Evolutionary conservation across 208 protist species (phyloP).

Genomic region (Leishmania turanica): DNA sequence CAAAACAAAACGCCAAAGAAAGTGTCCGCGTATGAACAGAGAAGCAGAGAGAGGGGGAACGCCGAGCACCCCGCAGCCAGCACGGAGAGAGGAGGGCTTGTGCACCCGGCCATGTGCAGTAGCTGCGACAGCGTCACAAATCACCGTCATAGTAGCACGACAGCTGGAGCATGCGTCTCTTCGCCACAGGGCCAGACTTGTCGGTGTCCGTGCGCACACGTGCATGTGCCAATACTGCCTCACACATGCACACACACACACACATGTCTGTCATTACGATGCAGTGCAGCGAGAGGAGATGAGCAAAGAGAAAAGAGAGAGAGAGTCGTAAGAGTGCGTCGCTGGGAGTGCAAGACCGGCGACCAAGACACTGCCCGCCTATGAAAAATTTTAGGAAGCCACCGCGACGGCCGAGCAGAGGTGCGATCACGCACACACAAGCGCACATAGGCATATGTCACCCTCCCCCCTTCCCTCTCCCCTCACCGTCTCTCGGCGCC

Average conservation of each 20-base stretch:
- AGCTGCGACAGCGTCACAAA: not conserved
- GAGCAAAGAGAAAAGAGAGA: not conserved
- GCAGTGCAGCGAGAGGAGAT: not conserved
- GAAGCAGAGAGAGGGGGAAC: not conserved
- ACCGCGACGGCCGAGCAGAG: not conserved
- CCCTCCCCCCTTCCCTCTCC: not conserved
- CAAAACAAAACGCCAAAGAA: not conserved
- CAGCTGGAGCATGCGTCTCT: not conserved
- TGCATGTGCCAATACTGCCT: not conserved
- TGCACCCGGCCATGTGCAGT: not conserved
- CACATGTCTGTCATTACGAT: not conserved
- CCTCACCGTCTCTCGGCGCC: not conserved
- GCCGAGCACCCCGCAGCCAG: not conserved
- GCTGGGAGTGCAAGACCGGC: not conserved
- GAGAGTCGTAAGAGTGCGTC: not conserved
- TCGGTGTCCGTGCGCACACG: not conserved
- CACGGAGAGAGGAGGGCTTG: not conserved
- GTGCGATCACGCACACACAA: not conserved
- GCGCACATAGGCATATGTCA: not conserved
- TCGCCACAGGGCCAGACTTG: not conserved
- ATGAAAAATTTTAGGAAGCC: not conserved
- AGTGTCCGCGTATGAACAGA: not conserved
- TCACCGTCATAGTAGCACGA: not conserved
- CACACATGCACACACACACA: not conserved
- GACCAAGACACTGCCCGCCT: not conserved